A percentile compares a stretch with the other conserved stretches of the same genome.
phyloP scores from a whole-genome alignment of 176 grass and related monocot genomes.

The Rhynchospora breviuscula region DNA sequence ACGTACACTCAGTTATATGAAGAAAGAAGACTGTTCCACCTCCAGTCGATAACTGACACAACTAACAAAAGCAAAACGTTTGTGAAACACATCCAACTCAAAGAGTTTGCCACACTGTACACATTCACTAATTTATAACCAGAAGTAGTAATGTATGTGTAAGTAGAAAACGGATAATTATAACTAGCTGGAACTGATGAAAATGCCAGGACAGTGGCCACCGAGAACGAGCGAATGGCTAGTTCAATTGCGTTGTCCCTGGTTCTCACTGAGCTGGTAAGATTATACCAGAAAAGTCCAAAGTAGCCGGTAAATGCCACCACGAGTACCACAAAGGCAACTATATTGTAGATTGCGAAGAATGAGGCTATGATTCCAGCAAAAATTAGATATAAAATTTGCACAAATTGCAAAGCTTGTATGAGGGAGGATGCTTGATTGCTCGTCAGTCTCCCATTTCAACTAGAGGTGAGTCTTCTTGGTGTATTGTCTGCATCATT shows the following conservation, averaged over 20 bases:
- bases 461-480: neutral
- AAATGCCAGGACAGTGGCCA: neutral
- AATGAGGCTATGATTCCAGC: neutral
- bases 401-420: neutral
- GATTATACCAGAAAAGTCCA: neutral
- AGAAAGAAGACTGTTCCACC: neutral
- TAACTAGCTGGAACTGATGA: neutral
- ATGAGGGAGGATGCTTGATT: neutral
- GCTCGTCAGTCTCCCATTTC: neutral
- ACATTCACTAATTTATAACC: neutral
- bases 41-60: neutral
- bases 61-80: neutral
- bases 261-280: neutral
- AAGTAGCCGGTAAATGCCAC: neutral
- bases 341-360: neutral
- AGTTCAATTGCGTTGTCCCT: neutral
- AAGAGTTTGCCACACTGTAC: too few relatives aligned
- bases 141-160: neutral
- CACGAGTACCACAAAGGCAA: neutral
- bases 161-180: neutral
- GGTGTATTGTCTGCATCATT: neutral
- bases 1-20: neutral
- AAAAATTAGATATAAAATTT: neutral
- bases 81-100: too few relatives aligned
- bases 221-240: neutral